Evolutionary conservation across 306 rosid genomes (phyloP), one percentile per base, ranked within the genome.

Genomic region (Fragaria iinumae): DNA sequence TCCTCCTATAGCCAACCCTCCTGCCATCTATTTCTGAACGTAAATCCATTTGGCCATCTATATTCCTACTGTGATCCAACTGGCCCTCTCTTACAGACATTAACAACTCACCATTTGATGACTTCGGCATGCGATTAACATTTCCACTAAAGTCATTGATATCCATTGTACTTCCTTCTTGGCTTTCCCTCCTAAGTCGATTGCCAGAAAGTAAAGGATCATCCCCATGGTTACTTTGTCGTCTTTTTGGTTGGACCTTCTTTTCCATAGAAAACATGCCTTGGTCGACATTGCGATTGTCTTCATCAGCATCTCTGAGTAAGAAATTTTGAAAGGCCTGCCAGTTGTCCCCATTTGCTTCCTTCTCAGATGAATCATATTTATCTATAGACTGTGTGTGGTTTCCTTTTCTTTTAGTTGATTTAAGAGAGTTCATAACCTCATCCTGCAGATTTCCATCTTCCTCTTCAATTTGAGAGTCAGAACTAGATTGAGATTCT

Each of bases 281-380:
- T 77, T 88, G 90, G 81, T 87, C 94, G 84, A 83, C 83, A 73
- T 72, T 81, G 68, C 55, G 90, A 74, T 87, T 88, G 53, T 90
- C 93, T 43, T 88, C 94, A 86, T 91, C 91, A 72, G 81, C 96
- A 89, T 96, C 97, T 81, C 90, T 84, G n/a, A 96, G 91, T 81
- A 96, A 86, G 83, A 91, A 90, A 72, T 76, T 92, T 78, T 96
- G 93, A 78, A 96, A 96, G 65, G 98, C 99, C 81, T 89, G 89
- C 99, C 99, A 96, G 63, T 88, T 89, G 32, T 91, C 88, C 49
- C 89, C 97, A 39, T 89, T 92, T 75, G 80, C 86, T 36, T 89
- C 93, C 80, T 80, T 86, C 36, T 81, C 85, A 64, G 83, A 75
- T 29, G 83, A 80, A 74, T 69, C 80, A 71, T 79, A 69, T 84